Evolutionary conservation across 345 rosid genomes (phyloP).

Genomic region (Syzygium aromaticum): DNA sequence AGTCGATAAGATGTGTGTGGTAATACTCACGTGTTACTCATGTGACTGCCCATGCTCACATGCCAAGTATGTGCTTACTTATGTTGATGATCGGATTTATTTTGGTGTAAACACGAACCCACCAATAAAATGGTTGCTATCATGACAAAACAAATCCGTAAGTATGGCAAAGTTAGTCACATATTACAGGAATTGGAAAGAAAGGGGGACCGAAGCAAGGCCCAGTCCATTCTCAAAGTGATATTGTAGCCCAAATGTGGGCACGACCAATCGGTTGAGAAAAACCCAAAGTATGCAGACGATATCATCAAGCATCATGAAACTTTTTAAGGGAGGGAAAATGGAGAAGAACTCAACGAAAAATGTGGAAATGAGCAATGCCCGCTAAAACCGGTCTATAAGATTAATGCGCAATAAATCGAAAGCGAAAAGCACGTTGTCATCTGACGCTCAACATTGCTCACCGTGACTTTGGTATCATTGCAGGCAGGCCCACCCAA

Average conservation of each 20-base stretch:
- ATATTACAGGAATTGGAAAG: background rate
- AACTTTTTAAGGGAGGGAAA: no score
- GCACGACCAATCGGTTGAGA: background rate
- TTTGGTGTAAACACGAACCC: no score
- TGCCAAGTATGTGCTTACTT: no score
- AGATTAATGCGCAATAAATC: background rate
- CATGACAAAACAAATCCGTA: no score
- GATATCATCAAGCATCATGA: background rate
- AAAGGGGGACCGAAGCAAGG: background rate
- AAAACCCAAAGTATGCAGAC: background rate
- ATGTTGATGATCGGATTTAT: no score
- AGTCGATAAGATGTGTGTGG: no score
- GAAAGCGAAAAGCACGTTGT: background rate
- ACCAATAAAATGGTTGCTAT: no score
- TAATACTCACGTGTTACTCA: no score
- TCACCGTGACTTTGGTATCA: background rate
- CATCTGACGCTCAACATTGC: background rate
- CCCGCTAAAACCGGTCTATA: background rate
- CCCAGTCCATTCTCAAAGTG: background rate
- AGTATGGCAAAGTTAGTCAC: background rate
- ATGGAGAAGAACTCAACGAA: no score
- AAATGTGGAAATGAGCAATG: background rate
- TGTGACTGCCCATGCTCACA: no score
- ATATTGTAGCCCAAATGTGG: background rate
- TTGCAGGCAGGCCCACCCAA: background rate